Percentiles rank a stretch among this genome's conserved stretches.
Evolutionary conservation across 805 yeast species (phyloP).

Genomic region (Gaillardinia entomophila): DNA sequence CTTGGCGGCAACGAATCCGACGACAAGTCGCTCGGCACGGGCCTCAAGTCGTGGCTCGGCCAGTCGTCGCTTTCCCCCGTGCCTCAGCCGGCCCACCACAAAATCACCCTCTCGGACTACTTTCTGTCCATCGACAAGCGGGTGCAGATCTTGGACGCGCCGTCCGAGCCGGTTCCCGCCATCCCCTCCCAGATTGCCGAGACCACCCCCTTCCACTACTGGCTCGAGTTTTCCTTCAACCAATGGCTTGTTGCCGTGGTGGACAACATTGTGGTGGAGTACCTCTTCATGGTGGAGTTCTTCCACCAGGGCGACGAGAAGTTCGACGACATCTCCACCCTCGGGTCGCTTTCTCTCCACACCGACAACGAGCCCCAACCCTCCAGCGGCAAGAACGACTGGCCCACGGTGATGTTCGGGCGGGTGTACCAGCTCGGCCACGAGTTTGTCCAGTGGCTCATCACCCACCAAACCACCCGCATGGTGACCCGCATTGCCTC

Average conservation of each 20-base stretch:
- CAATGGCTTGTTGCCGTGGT: slow-evolving; percentile 67
- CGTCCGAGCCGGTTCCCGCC: slow-evolving; percentile 50
- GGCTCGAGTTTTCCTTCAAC: slow-evolving; percentile 69
- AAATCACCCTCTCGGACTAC: slow-evolving; percentile 44
- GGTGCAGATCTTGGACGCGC: slow-evolving; percentile 43
- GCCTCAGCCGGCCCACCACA: slow-evolving; percentile 5
- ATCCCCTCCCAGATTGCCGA: slow-evolving; percentile 85
- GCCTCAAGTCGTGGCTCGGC: slow-evolving; percentile 21
- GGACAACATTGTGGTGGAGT: slow-evolving; percentile 76
- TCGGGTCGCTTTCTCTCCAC: not conserved
- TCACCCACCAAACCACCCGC: slow-evolving; percentile 40
- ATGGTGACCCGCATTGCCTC: slow-evolving; percentile 44
- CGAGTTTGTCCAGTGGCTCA: slow-evolving; percentile 43
- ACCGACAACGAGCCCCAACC: not conserved
- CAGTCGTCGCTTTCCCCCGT: not conserved
- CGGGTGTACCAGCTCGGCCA: slow-evolving; percentile 35
- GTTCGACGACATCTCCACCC: slow-evolving; percentile 16
- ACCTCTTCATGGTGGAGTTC: slow-evolving; percentile 64
- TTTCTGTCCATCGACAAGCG: slow-evolving; percentile 50
- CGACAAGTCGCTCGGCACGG: slow-evolving; percentile 16
- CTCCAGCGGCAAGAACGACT: slow-evolving; percentile 12
- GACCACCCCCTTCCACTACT: slow-evolving; percentile 55
- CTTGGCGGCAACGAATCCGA: slow-evolving; percentile 41
- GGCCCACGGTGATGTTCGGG: slow-evolving; percentile 34
- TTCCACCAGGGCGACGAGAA: slow-evolving; percentile 46